Evolutionary conservation across 2,329 filamentous ascomycete genomes (phyloP).

Genomic region (Amphichorda felina): DNA sequence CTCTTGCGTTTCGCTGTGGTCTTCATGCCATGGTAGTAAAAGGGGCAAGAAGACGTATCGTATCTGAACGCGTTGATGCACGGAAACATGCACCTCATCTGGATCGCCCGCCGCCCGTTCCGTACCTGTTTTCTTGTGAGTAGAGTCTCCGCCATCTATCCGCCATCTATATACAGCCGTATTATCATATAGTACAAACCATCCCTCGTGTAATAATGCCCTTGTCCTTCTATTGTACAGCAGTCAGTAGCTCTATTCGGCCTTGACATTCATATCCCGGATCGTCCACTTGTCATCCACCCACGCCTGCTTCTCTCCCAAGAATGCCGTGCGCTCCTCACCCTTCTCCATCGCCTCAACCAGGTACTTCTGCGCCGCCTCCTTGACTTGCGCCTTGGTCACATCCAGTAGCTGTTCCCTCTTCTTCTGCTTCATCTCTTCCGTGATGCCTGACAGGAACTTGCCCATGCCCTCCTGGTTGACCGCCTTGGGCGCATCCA

Average conservation of each 20-base stretch:
- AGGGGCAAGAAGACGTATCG: constrained; percentile 49
- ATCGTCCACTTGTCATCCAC: constrained; percentile 63
- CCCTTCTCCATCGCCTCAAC: constrained; percentile 52
- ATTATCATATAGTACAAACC: background rate
- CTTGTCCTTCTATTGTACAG: constrained; percentile 4
- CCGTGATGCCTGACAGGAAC: constrained; percentile 75
- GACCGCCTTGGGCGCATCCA: constrained; percentile 82
- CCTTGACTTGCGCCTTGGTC: constrained; percentile 64
- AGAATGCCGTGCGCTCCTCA: constrained; percentile 55
- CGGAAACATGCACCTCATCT: background rate
- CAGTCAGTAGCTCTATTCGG: constrained; percentile 5
- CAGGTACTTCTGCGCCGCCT: constrained; percentile 72
- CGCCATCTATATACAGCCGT: constrained; percentile 4
- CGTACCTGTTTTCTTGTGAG: constrained; percentile 5
- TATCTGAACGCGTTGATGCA: constrained; percentile 42
- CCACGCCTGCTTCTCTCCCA: constrained; percentile 78
- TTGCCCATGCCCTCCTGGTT: constrained; percentile 77
- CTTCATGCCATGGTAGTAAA: constrained; percentile 36
- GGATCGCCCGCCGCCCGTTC: background rate
- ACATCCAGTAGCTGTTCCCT: constrained; percentile 82
- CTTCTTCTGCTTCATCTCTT: constrained; percentile 79
- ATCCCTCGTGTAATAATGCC: too few species aligned
- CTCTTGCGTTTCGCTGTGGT: constrained; percentile 52
- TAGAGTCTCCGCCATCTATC: constrained; percentile 4
- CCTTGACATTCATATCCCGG: constrained; percentile 59